A percentile compares a stretch with the other conserved stretches of the same genome.
Evolutionary conservation across 164 flowering plant species (phyloP).

Genomic region (Liquidambar formosana): DNA sequence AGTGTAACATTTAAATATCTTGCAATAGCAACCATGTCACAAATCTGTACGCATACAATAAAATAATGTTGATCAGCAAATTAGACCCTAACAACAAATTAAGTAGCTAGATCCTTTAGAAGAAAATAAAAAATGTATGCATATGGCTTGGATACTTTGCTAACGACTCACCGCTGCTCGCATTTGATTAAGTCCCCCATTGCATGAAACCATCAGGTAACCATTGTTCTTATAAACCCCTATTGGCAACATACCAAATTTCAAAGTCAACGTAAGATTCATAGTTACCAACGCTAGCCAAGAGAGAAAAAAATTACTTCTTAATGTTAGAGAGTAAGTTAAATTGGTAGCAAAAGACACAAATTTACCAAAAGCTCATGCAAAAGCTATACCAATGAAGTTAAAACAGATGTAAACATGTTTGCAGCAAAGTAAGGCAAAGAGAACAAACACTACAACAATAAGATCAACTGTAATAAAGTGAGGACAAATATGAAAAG

Average conservation of each 20-base stretch:
- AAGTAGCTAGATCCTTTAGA: neutral
- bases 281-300: neutral
- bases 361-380: too few relatives aligned
- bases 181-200: conserved; percentile 97
- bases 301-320: too few relatives aligned
- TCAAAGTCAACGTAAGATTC: conserved; percentile 1
- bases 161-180: conserved; percentile 73
- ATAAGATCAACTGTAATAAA: neutral
- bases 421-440: neutral
- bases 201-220: conserved; percentile 89
- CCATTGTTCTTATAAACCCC: conserved; percentile 95
- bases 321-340: too few relatives aligned
- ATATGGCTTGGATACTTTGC: neutral
- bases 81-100: neutral
- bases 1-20: conserved; percentile 85
- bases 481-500: neutral
- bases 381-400: neutral
- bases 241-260: conserved; percentile 18
- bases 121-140: neutral
- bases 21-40: conserved; percentile 97
- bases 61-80: conserved; percentile 2
- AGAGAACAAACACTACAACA: neutral
- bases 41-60: conserved; percentile 54
- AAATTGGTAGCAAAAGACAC: too few relatives aligned
- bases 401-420: neutral